These are phyloP conservation scores for Rugonectria rugulosa DNA, from an alignment of 2,329 filamentous ascomycete species.

Conservation along the genomic window DNA sequence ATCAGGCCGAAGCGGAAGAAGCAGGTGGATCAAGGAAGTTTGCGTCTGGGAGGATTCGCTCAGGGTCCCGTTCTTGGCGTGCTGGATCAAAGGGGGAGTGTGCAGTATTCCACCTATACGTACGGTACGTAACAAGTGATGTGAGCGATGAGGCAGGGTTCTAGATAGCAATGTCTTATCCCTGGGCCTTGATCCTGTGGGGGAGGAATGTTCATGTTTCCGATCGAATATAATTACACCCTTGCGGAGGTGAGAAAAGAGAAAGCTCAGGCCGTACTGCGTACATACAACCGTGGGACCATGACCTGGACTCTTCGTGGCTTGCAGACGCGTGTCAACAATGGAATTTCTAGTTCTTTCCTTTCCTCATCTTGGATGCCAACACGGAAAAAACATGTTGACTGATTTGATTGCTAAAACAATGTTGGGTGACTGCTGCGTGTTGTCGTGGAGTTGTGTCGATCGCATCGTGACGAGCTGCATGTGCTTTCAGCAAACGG, in stretches of 20 bases:
- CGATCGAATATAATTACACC: neutral
- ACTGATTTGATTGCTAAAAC: neutral
- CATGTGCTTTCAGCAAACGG: neutral
- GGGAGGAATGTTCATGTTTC: slow-evolving; percentile 8
- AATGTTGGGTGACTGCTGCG: neutral
- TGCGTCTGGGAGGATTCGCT: neutral
- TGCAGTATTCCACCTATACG: too few species aligned
- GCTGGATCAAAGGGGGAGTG: neutral
- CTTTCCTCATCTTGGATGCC: neutral
- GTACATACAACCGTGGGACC: neutral
- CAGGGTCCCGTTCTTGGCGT: neutral
- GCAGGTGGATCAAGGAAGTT: neutral
- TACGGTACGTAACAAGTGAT: too few species aligned
- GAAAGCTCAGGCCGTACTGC: neutral
- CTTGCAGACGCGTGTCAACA: slow-evolving; percentile 5
- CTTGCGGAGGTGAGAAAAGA: neutral
- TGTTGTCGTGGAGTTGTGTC: neutral
- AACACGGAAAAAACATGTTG: neutral
- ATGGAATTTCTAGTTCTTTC: neutral
- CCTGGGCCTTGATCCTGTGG: slow-evolving; percentile 7
- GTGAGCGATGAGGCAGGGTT: neutral
- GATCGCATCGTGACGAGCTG: neutral
- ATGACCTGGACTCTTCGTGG: neutral
- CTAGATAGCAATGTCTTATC: slow-evolving; percentile 5
- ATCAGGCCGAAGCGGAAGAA: too few species aligned